phyloP scores from a whole-genome alignment of 2,329 filamentous ascomycete genomes.

The Ceratocystis huliohia region DNA sequence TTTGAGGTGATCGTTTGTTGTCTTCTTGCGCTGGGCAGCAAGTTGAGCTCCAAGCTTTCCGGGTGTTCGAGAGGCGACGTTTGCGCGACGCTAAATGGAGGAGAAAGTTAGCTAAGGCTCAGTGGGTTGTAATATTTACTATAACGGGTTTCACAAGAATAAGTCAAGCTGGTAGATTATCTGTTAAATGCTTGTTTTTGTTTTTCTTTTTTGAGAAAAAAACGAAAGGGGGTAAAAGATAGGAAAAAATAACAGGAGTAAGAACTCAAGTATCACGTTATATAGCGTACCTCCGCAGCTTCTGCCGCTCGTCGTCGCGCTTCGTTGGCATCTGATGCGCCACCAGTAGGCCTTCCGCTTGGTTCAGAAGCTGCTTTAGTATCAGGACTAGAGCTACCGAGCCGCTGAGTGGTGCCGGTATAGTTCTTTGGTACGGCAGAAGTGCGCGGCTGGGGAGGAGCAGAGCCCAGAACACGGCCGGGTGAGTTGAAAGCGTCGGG shows the following conservation, averaged over 20 bases:
- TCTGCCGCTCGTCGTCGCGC: slow-evolving; percentile 14
- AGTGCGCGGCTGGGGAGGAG: slow-evolving; percentile 32
- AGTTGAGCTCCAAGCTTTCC: slow-evolving; percentile 61
- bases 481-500: slow-evolving; percentile 57
- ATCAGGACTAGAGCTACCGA: not conserved
- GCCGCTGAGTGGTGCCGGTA: slow-evolving; percentile 13
- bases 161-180: not conserved
- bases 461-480: slow-evolving; percentile 57
- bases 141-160: not conserved
- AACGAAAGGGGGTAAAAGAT: not conserved
- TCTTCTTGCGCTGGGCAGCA: slow-evolving; percentile 63
- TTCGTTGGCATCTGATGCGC: slow-evolving; percentile 17
- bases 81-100: slow-evolving; percentile 49
- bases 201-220: not conserved
- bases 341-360: not conserved
- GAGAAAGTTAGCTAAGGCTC: not conserved
- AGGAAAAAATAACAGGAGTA: too few relatives aligned
- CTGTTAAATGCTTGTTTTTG: not conserved
- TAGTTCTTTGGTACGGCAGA: slow-evolving; percentile 38
- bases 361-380: not conserved
- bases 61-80: slow-evolving; percentile 40
- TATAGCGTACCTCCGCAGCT: slow-evolving; percentile 14
- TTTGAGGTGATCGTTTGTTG: slow-evolving; percentile 52
- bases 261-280: not conserved
- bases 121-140: not conserved